Base-by-base conservation (phyloP, 495 filamentous ascomycete genomes). In the Penicillium canariense region DNA sequence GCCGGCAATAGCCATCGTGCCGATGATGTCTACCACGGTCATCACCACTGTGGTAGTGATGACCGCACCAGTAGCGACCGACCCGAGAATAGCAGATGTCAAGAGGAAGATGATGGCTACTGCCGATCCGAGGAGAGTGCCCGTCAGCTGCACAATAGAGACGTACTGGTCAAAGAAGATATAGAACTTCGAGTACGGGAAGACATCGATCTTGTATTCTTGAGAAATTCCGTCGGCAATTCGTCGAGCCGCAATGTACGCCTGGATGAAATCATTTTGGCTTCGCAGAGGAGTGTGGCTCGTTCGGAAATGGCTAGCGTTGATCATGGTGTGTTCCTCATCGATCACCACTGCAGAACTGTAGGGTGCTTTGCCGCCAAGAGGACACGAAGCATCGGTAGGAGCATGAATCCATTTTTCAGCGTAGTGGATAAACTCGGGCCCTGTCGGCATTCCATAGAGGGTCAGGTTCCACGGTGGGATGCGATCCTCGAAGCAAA, bases 141-240 rank as follows among this genome's bases (percentile, higher is more conserved):
- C 84, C 0, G 94, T 89, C 4, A 97, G 80, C 23, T 73, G 77
- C 28, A 94, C 84, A 58, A 98, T 97, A 52, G 82, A 80, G 2
- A 88, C 79, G 68, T 98, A 98, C 66, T 97, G 94, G 73, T 98
- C 93, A 67, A 98, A 97, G 81, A 97, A 98, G 61, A 98, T 91
- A 74, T 98, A 98, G 67, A 94, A 92, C 60, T 97, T 87, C 36
- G 87, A 90, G 69, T 98, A 98, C 0, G 94, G 92, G 79, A 97
- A 98, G 47, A 97, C 84, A 22, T 87, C 80, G 39, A 90, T 83
- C 8, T 81, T 79, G 11, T 90, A 88, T 45, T 75, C 80, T 36
- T 79, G 69, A 18, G 78, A 87, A 47, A 97, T 81, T 14, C 81
- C 83, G 48, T 81, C 70, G 1, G 94, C 86, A 56, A 98, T 98